phyloP scores from a whole-genome alignment of 805 yeast species.

The Candida khao-thaluensis region DNA sequence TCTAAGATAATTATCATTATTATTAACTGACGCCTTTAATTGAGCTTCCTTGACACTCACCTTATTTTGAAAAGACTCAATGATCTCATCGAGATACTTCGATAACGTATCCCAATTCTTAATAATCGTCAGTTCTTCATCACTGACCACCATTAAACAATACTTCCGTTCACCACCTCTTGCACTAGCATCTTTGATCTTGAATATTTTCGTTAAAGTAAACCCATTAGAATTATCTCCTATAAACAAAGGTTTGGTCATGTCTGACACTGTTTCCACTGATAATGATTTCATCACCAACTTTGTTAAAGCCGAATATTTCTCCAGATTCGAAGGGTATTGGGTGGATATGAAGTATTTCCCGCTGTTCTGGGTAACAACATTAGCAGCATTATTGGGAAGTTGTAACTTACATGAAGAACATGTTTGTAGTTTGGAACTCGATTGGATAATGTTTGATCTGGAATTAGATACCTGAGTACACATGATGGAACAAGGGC shows the following conservation, averaged over 20 bases:
- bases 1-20: constrained; percentile 55
- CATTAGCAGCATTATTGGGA: constrained; percentile 34
- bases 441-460: constrained; percentile 35
- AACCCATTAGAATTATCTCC: constrained; percentile 64
- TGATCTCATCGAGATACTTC: constrained; percentile 29
- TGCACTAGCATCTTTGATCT: constrained; percentile 61
- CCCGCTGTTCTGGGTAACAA: constrained; percentile 22
- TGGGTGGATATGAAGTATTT: constrained; percentile 51
- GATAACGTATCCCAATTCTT: constrained; percentile 53
- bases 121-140: constrained; percentile 52
- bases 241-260: constrained; percentile 57
- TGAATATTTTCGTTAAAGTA: constrained; percentile 59
- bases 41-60: constrained; percentile 16
- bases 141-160: constrained; percentile 56
- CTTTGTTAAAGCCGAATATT: constrained; percentile 56
- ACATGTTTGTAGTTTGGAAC: constrained; percentile 48
- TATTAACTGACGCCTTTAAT: constrained; percentile 14
- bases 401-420: constrained; percentile 57
- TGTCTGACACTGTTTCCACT: constrained; percentile 63
- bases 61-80: constrained; percentile 29
- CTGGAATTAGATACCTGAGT: constrained; percentile 46
- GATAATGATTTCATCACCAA: constrained; percentile 63
- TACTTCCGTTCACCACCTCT: constrained; percentile 74
- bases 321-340: constrained; percentile 49
- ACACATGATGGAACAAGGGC: constrained; percentile 65